A percentile compares a stretch with the other conserved stretches of the same genome.
phyloP scores from a whole-genome alignment of 2,329 filamentous ascomycete genomes.

The Aureobasidium sp. region DNA sequence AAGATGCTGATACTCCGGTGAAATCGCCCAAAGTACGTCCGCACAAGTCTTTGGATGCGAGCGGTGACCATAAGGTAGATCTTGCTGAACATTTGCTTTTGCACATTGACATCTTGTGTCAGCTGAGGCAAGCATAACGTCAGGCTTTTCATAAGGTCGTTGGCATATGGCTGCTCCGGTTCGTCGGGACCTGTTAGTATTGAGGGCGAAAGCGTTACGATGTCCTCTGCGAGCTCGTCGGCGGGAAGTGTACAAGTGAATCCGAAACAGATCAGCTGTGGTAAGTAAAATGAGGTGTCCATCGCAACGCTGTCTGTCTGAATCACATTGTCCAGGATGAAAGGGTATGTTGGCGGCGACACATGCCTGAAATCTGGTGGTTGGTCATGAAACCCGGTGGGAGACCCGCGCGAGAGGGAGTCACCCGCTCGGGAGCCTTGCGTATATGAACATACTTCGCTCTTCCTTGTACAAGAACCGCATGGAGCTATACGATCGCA shows the following conservation, averaged over 20 bases:
- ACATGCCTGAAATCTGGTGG: too few species aligned
- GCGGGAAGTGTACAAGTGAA: background rate
- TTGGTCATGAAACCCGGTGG: too few species aligned
- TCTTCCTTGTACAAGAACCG: background rate
- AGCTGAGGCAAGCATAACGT: background rate
- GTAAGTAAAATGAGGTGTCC: background rate
- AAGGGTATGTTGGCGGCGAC: too few species aligned
- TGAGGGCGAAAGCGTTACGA: background rate
- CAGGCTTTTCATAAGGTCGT: background rate
- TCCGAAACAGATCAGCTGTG: background rate
- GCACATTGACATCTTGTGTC: background rate
- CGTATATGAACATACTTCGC: background rate
- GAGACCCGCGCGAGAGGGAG: too few species aligned
- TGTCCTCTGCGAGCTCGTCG: background rate
- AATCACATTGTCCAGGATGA: too few species aligned
- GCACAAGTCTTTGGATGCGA: background rate
- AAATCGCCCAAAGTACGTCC: background rate
- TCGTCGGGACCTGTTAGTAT: background rate
- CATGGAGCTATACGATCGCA: background rate
- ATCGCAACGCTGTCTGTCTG: background rate
- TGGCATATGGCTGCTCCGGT: background rate
- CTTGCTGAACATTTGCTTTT: background rate
- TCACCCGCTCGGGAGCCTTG: background rate
- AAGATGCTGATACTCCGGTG: background rate
- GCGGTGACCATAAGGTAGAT: background rate